Conservation (phyloP, 2,329 filamentous ascomycete genomes). For the Arthrobotrys sphaeroides region DNA sequence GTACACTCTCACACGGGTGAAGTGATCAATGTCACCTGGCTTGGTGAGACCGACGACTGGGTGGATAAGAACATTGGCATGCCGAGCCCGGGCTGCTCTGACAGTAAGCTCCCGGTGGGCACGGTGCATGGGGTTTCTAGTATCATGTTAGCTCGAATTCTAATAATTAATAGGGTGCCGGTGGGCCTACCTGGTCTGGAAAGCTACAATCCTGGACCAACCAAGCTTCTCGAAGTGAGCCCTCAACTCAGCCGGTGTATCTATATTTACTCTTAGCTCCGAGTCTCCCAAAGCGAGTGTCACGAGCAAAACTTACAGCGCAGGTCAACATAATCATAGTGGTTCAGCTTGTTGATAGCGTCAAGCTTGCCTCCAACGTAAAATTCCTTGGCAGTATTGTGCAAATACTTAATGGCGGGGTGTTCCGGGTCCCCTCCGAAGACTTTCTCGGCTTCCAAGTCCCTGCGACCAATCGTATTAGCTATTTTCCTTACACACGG, state of each 20-base stretch:
- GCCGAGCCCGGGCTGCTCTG: constrained; percentile 90
- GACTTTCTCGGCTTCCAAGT: constrained; percentile 89
- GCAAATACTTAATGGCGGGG: constrained; percentile 90
- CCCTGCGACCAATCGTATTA: constrained; percentile 64
- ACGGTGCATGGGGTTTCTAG: constrained; percentile 95
- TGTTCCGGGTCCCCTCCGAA: constrained; percentile 92
- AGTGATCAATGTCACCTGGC: constrained; percentile 99
- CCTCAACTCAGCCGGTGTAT: constrained; percentile 92
- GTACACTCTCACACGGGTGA: constrained; percentile 98
- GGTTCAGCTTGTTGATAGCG: constrained; percentile 91
- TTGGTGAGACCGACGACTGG: constrained; percentile 98
- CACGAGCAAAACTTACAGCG: constrained; percentile 8
- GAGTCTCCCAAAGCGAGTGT: not conserved
- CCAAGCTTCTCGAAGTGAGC: constrained; percentile 99
- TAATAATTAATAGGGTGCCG: not conserved
- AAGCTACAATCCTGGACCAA: constrained; percentile 96
- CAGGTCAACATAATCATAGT: constrained; percentile 98
- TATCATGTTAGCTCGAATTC: constrained; percentile 32
- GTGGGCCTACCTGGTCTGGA: constrained; percentile 77
- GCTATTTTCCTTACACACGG: not conserved
- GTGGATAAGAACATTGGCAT: constrained; percentile 99
- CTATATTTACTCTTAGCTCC: constrained; percentile 62
- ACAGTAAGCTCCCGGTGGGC: constrained; percentile 98
- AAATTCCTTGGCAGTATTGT: constrained; percentile 80
- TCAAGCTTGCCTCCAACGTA: constrained; percentile 97